Base-by-base conservation (phyloP, 768 basidiomycete genomes). In the Nidularia pulvinata region DNA sequence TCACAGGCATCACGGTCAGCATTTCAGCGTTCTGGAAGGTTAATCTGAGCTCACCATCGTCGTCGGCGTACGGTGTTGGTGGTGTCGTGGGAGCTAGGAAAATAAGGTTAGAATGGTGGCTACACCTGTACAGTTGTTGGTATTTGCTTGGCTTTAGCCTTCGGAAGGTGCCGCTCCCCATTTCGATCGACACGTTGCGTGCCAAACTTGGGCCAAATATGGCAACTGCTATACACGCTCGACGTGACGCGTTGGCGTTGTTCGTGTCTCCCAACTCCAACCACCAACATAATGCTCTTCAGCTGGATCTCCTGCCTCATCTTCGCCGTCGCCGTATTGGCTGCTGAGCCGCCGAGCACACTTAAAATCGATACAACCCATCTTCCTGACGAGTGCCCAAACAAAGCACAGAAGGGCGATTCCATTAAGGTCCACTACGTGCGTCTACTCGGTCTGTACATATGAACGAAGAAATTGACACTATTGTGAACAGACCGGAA, bases 401-500 rank as follows among this genome's bases (percentile, higher is more conserved):
- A 68, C 33, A 83, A 78, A 60, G 83, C 88, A 1, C 61, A 68
- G 62, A 82, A 76, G 44, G 89, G 87, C 0, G 89, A 92, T 65
- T 59, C 66, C 22, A 79, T 93, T 56, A 61, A 80, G 57, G 88
- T 93, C 48, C 92, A 93, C 80, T 93, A 93, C 61, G 91, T 93
- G 67, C 50, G 71, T 67, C 36, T 22, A 30, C 22, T 22, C 14
- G 11, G 13, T 39, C 19, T 33, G 45, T 9, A 2, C 33, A 11
- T n/a, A 42, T 30, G 44, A 9, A 4, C 4, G 19, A 11, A 19
- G 48, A 11, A 44, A 44, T 33, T 52, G 7, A 30, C 10, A 46
- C 50, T 46, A 54, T 48, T 6, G 1, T 50, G 19, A 16, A 7
- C 68, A 95, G 84, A 93, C 91, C 4, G 95, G 95, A 3, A 95